Conservation (phyloP, 2,329 filamentous ascomycete species). For the Colletotrichum sp. region DNA sequence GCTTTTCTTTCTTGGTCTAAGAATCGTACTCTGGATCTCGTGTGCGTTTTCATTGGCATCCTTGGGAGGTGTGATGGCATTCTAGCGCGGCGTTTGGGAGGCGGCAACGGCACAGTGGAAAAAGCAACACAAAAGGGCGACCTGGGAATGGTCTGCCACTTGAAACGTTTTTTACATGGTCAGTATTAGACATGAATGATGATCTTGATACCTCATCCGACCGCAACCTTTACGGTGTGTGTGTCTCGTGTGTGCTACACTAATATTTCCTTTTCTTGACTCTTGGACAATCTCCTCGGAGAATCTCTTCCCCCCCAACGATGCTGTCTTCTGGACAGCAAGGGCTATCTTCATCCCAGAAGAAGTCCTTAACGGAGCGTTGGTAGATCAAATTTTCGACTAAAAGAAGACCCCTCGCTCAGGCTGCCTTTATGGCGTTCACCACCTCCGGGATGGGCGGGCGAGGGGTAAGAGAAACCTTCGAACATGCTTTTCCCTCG, state of each 20-base stretch:
- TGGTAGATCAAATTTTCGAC: constrained; percentile 62
- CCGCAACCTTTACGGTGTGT: constrained; percentile 14
- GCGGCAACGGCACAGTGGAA: constrained; percentile 3
- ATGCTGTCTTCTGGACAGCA: constrained; percentile 78
- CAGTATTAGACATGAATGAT: constrained; percentile 23
- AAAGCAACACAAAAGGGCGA: constrained; percentile 21
- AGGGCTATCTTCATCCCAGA: constrained; percentile 71
- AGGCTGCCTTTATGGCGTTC: constrained; percentile 28
- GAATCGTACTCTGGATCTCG: neutral
- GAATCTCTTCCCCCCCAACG: constrained; percentile 47
- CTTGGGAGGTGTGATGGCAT: constrained; percentile 10
- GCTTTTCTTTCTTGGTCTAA: neutral
- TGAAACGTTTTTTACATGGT: neutral
- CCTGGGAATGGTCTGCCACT: constrained; percentile 5
- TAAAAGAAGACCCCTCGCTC: constrained; percentile 42
- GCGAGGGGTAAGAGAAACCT: constrained; percentile 47
- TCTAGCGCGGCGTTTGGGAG: constrained; percentile 38
- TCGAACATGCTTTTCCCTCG: constrained; percentile 32
- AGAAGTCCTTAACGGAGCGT: constrained; percentile 83
- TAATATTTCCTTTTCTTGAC: constrained; percentile 17
- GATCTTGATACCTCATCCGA: constrained; percentile 21
- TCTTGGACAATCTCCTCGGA: neutral
- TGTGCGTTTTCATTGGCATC: constrained; percentile 6
- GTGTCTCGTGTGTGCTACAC: neutral
- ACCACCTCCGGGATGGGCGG: constrained; percentile 37